Base-by-base conservation (phyloP, 108 stramenopile genomes). In the Thalassiosira profunda region DNA sequence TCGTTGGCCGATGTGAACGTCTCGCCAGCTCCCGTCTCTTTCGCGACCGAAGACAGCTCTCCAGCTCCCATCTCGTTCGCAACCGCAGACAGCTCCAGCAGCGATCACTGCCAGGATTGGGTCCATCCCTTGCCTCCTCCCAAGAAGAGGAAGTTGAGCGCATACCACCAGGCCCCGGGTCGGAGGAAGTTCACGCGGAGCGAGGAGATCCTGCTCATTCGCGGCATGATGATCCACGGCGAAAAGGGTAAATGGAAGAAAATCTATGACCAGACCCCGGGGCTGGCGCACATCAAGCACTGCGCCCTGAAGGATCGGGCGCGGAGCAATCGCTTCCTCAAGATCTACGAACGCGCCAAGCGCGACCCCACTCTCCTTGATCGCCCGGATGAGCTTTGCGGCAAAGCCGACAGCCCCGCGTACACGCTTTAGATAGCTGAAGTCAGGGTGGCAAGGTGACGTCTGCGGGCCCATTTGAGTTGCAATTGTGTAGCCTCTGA, bases 231-330 rank as follows among this genome's bases (percentile, higher is more conserved):
- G 6, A 15, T n/a, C 9, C 26, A 70, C 25, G 69, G 69, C 1
- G n/a, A n/a, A n/a, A 48, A 42, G 34, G 52, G 40, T 41, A 61
- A 60, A 17, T 61, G 52, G 59, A 72, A 62, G 25, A 33, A 42
- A 7, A 54, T 68, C 15, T 58, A 57, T 45, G 33, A 68, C 2
- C 35, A 26, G 3, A 17, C 12, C 1, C 43, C 30, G 11, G 25
- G 2, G 1, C 18, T 68, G 25, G 56, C 59, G 18, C 58, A 70
- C n/a, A 70, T 70, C 5, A 55, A 47, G 30, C 69, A 59, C 24
- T 38, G 42, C 4, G 69, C 69, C 1, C 33, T 70, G 24, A 70
- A 70, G 14, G 69, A 70, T 25, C 11, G 69, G 20, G 58, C 69
- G 2, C 40, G 69, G 17, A 40, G 36, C 24, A 48, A 29, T 12